Conservation (phyloP, 805 yeast species). For the Phaffomyces opuntiae region DNA sequence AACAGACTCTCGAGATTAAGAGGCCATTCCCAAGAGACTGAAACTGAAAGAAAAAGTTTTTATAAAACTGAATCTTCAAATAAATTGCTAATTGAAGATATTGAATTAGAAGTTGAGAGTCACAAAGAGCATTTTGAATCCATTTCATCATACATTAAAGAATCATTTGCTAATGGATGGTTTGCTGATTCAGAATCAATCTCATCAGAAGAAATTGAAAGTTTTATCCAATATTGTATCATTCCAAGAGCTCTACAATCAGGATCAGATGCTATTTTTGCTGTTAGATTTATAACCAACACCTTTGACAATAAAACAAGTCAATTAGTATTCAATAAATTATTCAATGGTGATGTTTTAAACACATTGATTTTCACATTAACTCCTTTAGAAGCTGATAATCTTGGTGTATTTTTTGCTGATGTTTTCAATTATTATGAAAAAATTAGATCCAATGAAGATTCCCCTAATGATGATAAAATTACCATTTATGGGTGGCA, state of each 20-base stretch:
- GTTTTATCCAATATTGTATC: conserved; percentile 56
- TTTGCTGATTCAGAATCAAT: conserved; percentile 22
- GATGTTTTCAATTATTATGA: conserved; percentile 45
- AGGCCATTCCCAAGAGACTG: conserved; percentile 2
- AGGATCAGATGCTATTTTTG: conserved; percentile 71
- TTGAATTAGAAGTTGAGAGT: conserved; percentile 9
- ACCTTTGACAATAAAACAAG: conserved; percentile 39
- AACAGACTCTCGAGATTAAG: conserved; percentile 26
- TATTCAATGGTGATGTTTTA: conserved; percentile 44
- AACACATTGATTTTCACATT: conserved; percentile 58
- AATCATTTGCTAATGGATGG: conserved; percentile 33
- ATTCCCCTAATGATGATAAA: conserved; percentile 24
- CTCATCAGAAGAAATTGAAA: conserved; percentile 18
- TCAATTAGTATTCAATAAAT: conserved; percentile 32
- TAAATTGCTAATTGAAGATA: conserved; percentile 1
- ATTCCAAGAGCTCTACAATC: conserved; percentile 76
- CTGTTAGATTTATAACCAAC: conserved; percentile 52
- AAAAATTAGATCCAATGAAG: conserved; percentile 33
- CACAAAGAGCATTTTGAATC: conserved; percentile 37
- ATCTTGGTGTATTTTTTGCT: conserved; percentile 66
- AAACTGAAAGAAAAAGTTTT: conserved; percentile 19
- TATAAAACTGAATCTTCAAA: conserved; percentile 6
- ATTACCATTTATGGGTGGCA: conserved; percentile 49
- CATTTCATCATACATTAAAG: conserved; percentile 19
- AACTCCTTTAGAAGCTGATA: conserved; percentile 75